phyloP scores from a whole-genome alignment of 495 filamentous ascomycete species.

The Pyronema domesticum region DNA sequence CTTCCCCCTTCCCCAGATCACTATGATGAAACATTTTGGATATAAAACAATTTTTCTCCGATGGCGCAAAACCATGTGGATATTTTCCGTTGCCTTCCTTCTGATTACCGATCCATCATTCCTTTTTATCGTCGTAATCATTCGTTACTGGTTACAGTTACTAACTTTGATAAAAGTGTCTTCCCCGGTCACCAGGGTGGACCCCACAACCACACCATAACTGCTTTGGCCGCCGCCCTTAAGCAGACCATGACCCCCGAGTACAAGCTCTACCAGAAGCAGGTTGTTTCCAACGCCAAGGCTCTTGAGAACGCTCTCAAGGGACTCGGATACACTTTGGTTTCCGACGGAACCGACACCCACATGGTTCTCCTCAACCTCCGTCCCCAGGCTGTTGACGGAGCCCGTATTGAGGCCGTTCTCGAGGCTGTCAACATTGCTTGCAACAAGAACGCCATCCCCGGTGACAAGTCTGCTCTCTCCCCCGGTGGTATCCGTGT shows the following conservation, averaged over 20 bases:
- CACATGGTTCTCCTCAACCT: conserved; percentile 97
- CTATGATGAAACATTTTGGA: conserved; percentile 8
- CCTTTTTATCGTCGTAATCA: conserved; percentile 1
- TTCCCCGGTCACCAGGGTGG: conserved; percentile 99
- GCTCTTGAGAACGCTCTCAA: conserved; percentile 67
- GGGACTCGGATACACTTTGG: conserved; percentile 71
- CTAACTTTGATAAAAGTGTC: conserved; percentile 32
- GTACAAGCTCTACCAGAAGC: conserved; percentile 90
- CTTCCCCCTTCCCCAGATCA: not conserved
- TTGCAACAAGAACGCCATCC: conserved; percentile 98
- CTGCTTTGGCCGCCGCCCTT: conserved; percentile 85
- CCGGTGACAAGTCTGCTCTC: conserved; percentile 93
- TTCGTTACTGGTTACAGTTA: not conserved
- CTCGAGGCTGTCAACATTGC: conserved; percentile 97
- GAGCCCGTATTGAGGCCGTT: conserved; percentile 89
- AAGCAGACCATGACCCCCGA: conserved; percentile 86
- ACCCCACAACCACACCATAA: conserved; percentile 99
- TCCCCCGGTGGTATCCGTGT: conserved; percentile 89
- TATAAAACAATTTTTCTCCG: conserved; percentile 7
- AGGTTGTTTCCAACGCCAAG: conserved; percentile 85
- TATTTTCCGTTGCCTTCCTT: conserved; percentile 11
- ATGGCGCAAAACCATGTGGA: conserved; percentile 9
- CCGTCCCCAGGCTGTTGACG: conserved; percentile 60
- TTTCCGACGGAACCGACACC: conserved; percentile 90
- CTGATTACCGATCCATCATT: not conserved